Conservation (phyloP, 371 early-diverging fungal genomes). For the Conidiobolus incongruus region DNA sequence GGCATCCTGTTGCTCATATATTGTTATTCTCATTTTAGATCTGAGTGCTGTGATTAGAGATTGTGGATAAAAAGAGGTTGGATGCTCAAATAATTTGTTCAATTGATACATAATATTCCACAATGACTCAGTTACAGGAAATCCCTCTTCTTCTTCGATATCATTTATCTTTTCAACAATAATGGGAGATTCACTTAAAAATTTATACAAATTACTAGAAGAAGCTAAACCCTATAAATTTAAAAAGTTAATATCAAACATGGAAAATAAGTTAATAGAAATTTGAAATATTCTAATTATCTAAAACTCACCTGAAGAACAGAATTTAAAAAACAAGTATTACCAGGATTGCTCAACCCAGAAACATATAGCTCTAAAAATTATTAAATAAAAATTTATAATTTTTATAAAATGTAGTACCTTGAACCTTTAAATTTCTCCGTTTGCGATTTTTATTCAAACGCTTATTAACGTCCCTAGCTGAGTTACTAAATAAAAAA, state of each 20-base stretch:
- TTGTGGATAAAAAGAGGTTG: too few species aligned
- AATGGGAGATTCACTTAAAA: constrained; percentile 11
- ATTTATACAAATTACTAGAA: constrained; percentile 10
- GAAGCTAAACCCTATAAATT: constrained; percentile 30
- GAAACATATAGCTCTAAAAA: constrained; percentile 9
- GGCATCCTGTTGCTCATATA: constrained; percentile 47
- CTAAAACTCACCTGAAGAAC: constrained; percentile 57
- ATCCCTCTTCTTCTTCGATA: neutral
- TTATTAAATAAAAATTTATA: neutral
- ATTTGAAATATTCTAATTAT: too few species aligned
- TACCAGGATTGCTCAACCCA: constrained; percentile 78
- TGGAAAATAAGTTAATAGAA: too few species aligned
- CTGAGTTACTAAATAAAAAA: neutral
- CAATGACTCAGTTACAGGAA: too few species aligned
- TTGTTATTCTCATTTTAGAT: constrained; percentile 15
- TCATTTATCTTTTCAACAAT: too few species aligned
- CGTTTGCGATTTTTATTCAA: neutral
- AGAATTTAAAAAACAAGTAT: constrained; percentile 83
- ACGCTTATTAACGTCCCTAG: neutral
- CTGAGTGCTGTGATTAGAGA: too few species aligned
- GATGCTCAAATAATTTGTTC: too few species aligned
- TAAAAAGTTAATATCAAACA: too few species aligned
- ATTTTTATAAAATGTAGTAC: neutral
- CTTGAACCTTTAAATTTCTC: neutral
- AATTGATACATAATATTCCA: too few species aligned